Evolutionary conservation across 1,284 basidiomycete genomes (phyloP), one percentile per base, ranked within the genome.

Genomic region (Ceratobasidium sp.): DNA sequence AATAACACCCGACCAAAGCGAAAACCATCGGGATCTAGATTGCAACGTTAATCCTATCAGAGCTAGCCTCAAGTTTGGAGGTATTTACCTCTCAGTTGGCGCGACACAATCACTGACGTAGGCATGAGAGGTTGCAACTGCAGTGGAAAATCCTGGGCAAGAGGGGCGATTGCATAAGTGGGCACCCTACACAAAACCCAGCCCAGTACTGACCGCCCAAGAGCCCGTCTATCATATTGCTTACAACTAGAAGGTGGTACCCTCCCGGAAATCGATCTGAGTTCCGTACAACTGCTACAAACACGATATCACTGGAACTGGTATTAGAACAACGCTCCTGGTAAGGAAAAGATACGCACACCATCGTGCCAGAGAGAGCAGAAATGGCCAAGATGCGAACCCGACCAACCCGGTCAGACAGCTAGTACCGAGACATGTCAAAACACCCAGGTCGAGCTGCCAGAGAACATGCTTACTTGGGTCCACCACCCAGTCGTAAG

Each of bases 181-280:
- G 22, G 56, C 31, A 11, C 11, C 1, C 75, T 9, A 41, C 36
- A 41, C 36, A 11, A 41, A 41, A 41, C 4, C 6, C 11, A 5
- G 36, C 36, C 36, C n/a, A 47, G 31, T 17, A 83, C 85, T 81
- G 81, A 88, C 96, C 93, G 74, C 96, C 96, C 7, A 95, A 82
- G 2, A 87, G 76, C 7, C 96, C 96, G 77, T 97, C 94, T 1
- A 95, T 76, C 5, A 90, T 79, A 11, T 91, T 89, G 0, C 92
- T 92, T 17, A 93, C 78, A 11, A 96, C 79, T n/a, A 96, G 85
- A 79, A 94, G 91, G 87, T 92, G 92, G 82, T 95, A 95, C 11
- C 93, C 92, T 4, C 94, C 92, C 0, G 93, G 93, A 8, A 94
- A 83, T 17, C 83, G 79, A 66, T 88, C 83, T 44, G 84, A 88